Conservation (phyloP, 768 basidiomycete genomes). For the Amyloporia xantha region DNA sequence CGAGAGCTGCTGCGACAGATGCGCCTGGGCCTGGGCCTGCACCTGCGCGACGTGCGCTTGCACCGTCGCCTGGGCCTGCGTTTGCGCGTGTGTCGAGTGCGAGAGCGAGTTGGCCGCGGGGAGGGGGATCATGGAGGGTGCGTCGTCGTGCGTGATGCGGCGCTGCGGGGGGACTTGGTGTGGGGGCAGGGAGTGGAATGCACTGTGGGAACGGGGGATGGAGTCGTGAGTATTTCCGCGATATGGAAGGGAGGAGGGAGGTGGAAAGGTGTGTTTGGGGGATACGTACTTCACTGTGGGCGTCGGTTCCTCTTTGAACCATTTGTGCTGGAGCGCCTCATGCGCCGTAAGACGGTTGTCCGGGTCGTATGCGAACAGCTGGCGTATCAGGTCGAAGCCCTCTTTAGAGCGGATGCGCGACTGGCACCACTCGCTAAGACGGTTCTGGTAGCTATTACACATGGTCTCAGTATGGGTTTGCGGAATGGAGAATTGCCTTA, state of each 20-base stretch:
- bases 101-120: conserved; percentile 37
- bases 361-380: conserved; percentile 88
- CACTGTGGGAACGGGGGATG: conserved; percentile 43
- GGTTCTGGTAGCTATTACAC: conserved; percentile 46
- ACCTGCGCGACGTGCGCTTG: conserved; percentile 36
- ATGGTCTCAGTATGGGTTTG: not conserved
- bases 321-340: conserved; percentile 76
- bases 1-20: conserved; percentile 25
- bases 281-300: conserved; percentile 76
- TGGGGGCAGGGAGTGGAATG: conserved; percentile 58
- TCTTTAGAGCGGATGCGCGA: conserved; percentile 48
- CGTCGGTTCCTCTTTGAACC: conserved; percentile 88
- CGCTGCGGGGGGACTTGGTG: conserved; percentile 78
- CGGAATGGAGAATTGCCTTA: conserved; percentile 28
- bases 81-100: no score
- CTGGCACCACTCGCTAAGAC: conserved; percentile 71
- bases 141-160: conserved; percentile 90
- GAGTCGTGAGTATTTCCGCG: not conserved
- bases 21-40: conserved; percentile 42
- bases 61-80: conserved; percentile 34
- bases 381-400: conserved; percentile 79
- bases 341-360: conserved; percentile 77
- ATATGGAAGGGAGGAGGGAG: not conserved
- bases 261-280: not conserved
- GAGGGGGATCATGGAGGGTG: conserved; percentile 75